Evolutionary conservation across 2,329 filamentous ascomycete species (phyloP).

Genomic region (Ascochyta pisi): DNA sequence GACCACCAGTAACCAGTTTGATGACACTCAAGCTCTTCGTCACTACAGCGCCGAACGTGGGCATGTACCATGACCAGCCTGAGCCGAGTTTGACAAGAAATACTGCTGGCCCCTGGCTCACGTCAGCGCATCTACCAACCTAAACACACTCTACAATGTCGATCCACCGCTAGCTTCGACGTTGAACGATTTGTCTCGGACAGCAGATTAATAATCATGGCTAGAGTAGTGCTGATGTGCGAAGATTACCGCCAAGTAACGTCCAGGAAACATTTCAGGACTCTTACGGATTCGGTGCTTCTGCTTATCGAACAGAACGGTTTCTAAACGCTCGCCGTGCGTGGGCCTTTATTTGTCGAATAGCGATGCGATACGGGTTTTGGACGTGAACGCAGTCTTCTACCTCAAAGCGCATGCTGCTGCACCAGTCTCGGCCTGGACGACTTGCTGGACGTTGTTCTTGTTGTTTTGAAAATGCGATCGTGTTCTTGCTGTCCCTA

Average conservation of each 20-base stretch:
- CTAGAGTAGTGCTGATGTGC: neutral
- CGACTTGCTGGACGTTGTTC: neutral
- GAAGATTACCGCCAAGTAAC: conserved; percentile 6
- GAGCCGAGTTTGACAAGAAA: too few relatives aligned
- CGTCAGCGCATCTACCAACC: too few relatives aligned
- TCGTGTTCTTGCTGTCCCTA: neutral
- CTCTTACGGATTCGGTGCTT: neutral
- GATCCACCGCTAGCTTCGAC: neutral
- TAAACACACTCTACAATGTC: too few relatives aligned
- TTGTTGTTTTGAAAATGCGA: neutral
- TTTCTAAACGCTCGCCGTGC: neutral
- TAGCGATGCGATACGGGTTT: neutral
- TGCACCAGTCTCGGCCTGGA: too few relatives aligned
- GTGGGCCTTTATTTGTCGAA: neutral
- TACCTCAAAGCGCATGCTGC: too few relatives aligned
- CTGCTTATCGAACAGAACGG: conserved; percentile 3
- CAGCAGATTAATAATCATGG: neutral
- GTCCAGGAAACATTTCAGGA: conserved; percentile 3
- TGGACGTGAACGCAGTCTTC: too few relatives aligned
- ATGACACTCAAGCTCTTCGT: too few relatives aligned
- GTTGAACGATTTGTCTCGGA: neutral
- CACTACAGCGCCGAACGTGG: too few relatives aligned
- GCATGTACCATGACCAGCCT: too few relatives aligned
- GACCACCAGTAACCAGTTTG: too few relatives aligned
- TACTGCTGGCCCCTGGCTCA: too few relatives aligned